These are phyloP conservation scores for Fusarium chaquense DNA, from an alignment of 2,329 filamentous ascomycete genomes.

Conservation along the genomic window DNA sequence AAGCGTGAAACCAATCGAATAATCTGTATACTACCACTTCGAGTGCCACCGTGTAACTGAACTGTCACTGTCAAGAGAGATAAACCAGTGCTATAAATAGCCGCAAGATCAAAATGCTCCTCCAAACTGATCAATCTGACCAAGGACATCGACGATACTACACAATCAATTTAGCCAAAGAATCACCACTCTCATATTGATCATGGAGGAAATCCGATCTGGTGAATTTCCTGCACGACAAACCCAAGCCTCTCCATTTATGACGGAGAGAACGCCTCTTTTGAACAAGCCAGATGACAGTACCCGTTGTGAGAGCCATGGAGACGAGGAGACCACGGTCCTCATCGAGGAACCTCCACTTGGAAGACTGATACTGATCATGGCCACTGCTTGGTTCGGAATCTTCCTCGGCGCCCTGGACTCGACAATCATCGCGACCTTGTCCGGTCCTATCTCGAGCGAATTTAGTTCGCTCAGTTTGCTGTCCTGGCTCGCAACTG, in stretches of 20 bases:
- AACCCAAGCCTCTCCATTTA: background rate
- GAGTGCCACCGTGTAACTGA: background rate
- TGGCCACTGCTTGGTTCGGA: slow-evolving; percentile 13
- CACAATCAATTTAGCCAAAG: background rate
- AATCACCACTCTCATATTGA: background rate
- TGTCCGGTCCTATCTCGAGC: slow-evolving; percentile 80
- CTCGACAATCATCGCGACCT: slow-evolving; percentile 80
- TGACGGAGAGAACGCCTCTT: background rate
- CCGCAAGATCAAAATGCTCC: background rate
- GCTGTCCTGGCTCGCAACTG: slow-evolving; percentile 83
- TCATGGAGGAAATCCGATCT: background rate
- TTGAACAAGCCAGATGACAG: background rate
- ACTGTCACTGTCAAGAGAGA: background rate
- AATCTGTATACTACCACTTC: background rate
- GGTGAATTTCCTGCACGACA: background rate
- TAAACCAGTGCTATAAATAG: background rate
- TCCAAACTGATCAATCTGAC: background rate
- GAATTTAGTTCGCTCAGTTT: slow-evolving; percentile 80
- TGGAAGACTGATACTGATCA: background rate
- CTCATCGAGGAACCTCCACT: background rate
- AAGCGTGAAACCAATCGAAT: background rate
- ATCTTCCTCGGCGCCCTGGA: slow-evolving; percentile 70
- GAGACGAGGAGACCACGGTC: background rate
- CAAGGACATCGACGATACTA: background rate
- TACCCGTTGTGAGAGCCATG: background rate